Conservation (phyloP, 1,284 basidiomycete genomes). For the Ceratobasidium sp. region DNA sequence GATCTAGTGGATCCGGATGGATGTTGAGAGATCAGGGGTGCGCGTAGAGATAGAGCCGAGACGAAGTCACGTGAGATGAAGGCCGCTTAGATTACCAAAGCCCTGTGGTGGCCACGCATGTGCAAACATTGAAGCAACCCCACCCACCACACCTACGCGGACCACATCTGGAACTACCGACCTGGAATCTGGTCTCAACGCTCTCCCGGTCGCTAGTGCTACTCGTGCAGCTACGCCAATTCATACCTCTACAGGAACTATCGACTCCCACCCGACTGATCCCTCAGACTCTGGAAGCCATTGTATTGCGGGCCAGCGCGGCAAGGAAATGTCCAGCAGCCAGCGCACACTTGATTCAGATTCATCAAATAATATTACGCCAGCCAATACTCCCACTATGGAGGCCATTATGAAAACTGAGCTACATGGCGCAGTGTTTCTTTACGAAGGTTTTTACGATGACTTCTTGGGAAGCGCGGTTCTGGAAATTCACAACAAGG, state of each 20-base stretch:
- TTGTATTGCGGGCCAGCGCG: neutral
- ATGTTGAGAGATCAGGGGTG: slow-evolving; percentile 26
- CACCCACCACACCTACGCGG: no score
- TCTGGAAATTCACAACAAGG: no score
- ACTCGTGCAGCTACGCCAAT: neutral
- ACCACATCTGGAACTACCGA: no score
- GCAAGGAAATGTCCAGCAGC: neutral
- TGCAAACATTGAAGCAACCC: no score
- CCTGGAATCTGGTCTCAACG: no score
- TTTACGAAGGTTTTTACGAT: neutral
- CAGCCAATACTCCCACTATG: neutral
- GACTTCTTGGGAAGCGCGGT: neutral
- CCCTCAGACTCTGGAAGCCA: neutral
- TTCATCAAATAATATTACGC: neutral
- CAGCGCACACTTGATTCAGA: neutral
- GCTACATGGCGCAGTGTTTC: slow-evolving; percentile 1
- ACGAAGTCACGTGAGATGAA: slow-evolving; percentile 37
- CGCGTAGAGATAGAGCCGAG: slow-evolving; percentile 40
- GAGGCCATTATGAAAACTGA: neutral
- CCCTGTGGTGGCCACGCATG: neutral
- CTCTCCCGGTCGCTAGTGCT: no score
- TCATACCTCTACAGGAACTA: neutral
- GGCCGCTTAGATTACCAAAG: slow-evolving; percentile 34
- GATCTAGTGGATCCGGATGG: neutral
- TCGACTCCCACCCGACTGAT: neutral